phyloP scores from a whole-genome alignment of 805 yeast species.

The Metschnikowia rubicola region DNA sequence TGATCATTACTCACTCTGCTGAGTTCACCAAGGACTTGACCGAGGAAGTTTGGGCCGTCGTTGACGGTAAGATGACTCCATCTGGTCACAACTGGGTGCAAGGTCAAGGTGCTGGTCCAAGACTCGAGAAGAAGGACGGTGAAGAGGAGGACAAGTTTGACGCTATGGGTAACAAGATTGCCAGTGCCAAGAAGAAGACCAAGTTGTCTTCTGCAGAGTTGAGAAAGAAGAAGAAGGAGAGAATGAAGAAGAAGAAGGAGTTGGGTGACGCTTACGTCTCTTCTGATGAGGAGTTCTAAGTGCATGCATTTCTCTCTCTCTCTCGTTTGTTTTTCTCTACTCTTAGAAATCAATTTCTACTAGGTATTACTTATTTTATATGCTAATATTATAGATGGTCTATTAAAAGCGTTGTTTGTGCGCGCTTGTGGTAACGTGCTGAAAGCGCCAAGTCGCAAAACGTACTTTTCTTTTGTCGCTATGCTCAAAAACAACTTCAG shows the following conservation, averaged over 20 bases:
- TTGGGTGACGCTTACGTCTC: conserved; percentile 99
- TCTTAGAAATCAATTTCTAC: conserved; percentile 11
- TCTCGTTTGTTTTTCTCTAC: conserved; percentile 7
- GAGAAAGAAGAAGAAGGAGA: conserved; percentile 99
- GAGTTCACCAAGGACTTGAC: conserved; percentile 99
- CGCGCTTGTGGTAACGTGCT: background rate
- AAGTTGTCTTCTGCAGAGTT: conserved; percentile 98
- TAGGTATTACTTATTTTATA: conserved; percentile 19
- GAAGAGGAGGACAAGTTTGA: conserved; percentile 94
- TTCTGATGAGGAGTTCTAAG: conserved; percentile 69
- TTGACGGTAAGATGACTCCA: conserved; percentile 98
- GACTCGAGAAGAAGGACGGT: conserved; percentile 94
- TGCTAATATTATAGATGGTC: conserved; percentile 20
- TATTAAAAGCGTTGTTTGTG: background rate
- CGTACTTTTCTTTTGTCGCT: background rate
- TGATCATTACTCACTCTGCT: conserved; percentile 99
- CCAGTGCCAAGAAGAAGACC: conserved; percentile 91
- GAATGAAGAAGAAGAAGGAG: conserved; percentile 99
- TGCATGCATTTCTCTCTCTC: conserved; percentile 2
- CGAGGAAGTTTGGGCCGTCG: conserved; percentile 99
- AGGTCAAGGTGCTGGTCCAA: conserved; percentile 99
- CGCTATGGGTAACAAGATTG: conserved; percentile 99
- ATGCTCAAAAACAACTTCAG: background rate
- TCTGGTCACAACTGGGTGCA: conserved; percentile 99
- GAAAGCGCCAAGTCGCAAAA: too few species aligned